These are phyloP conservation scores for Candida tropicalis DNA, from an alignment of 1,139 yeast genomes.

Conservation along the genomic window DNA sequence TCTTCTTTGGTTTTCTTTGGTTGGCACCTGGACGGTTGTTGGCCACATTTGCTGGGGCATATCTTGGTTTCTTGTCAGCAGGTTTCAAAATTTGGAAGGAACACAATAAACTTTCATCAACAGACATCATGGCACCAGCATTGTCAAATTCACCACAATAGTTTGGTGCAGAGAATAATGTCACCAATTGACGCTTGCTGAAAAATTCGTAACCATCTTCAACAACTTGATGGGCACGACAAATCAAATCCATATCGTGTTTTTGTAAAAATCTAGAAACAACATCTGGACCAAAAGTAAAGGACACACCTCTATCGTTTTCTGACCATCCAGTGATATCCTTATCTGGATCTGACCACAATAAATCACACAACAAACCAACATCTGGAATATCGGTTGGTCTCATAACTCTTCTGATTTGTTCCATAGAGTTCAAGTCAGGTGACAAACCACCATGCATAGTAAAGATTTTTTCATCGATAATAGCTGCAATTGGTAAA, in stretches of 20 bases:
- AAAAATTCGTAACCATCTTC: constrained; percentile 99
- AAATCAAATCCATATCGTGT: constrained; percentile 95
- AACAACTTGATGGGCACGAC: constrained; percentile 98
- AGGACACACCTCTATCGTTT: constrained; percentile 97
- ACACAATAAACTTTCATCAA: constrained; percentile 92
- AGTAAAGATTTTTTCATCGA: constrained; percentile 95
- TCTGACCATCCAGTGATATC: constrained; percentile 98
- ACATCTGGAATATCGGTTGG: constrained; percentile 99
- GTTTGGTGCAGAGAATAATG: constrained; percentile 94
- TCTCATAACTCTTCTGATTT: constrained; percentile 96
- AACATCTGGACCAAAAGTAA: constrained; percentile 96
- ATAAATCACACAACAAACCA: constrained; percentile 89
- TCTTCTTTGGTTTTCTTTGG: constrained; percentile 73
- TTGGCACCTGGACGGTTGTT: constrained; percentile 63
- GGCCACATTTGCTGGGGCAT: constrained; percentile 54
- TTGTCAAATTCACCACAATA: constrained; percentile 98
- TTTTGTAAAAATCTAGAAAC: constrained; percentile 92
- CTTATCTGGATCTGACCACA: constrained; percentile 98
- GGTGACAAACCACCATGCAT: constrained; percentile 99
- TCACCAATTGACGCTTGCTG: constrained; percentile 91
- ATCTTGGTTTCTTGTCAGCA: constrained; percentile 84
- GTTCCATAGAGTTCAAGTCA: constrained; percentile 96
- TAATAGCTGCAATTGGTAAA: constrained; percentile 96
- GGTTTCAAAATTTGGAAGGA: constrained; percentile 98
- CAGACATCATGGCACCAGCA: constrained; percentile 99